Evolutionary conservation across 495 filamentous ascomycete genomes (phyloP), one percentile per base, ranked within the genome.

Genomic region (Penicillium bovifimosum): DNA sequence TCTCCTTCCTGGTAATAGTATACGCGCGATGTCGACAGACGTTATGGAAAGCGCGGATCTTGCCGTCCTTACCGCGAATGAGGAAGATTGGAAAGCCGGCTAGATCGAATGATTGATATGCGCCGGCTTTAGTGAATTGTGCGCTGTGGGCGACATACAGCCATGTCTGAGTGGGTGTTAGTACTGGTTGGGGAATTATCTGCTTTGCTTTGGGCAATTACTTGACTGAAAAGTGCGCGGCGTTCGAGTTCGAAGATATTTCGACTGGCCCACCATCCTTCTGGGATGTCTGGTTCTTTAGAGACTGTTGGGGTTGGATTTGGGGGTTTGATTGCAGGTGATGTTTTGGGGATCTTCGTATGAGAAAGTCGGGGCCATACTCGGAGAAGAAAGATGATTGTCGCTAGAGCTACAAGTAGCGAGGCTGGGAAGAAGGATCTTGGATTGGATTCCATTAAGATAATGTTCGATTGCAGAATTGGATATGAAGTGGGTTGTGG

Each of bases 11-110:
- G 13, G 78, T 74, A 27, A 84, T 70, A 1, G 78, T 76, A 60
- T 78, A 82, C 32, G 80, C 79, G 18, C 79, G 70, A 56, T 84
- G 80, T 4, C 80, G 68, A 55, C 80, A 84, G 1, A 82, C 76
- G 53, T 83, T 83, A 60, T 83, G 77, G 55, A 84, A 82, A 6
- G 71, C 79, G n/a, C 76, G 74, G 54, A 82, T 73, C 7, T 61
- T 62, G 13, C 65, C 62, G 24, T 79, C 67, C 50, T 78, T 78
- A 11, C 75, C 76, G 10, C 66, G 57, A 18, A 74, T 69, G 13
- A 82, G 54, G 48, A 82, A 68, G 40, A 83, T 69, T 0, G 73
- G 64, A 47, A 73, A 80, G 6, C 71, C 73, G 16, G 76, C 76
- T 2, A 80, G 28, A n/a, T 73, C 65, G 54, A 72, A 74, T 14